Base-by-base conservation (phyloP, 495 filamentous ascomycete species). In the Podospora pseudoanserina region DNA sequence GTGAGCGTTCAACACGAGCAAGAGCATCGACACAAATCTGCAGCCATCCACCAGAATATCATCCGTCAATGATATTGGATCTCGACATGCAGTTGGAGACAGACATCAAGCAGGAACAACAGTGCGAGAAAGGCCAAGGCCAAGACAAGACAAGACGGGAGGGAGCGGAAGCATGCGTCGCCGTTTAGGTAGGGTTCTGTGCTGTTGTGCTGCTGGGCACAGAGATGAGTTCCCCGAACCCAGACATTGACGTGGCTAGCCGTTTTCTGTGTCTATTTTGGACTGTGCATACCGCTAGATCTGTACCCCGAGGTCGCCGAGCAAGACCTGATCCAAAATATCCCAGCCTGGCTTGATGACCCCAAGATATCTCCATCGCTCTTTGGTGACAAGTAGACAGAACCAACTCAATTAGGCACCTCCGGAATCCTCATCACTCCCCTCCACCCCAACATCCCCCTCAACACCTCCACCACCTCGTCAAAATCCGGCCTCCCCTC, bases 401-500 rank as follows among this genome's bases (percentile, higher is more conserved):
- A 49, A 11, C 39, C 39, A 49, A 49, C 6, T 63, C 61, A 63
- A 23, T 63, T 49, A 5, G 63, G 67, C 13, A 66, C 49, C 44
- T 28, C 49, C n/a, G 74, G 72, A 60, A 77, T 73, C 57, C 75
- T 66, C 75, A 77, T 77, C 74, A 77, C 74, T 28, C 72, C 72
- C 26, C 75, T 57, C 70, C 72, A 77, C 7, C 75, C 75, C 66
- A 76, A 65, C 75, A 77, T 68, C 28, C 55, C 70, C 58, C 74
- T 67, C 65, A 77, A 57, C 62, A 60, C 75, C 66, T 73, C 72
- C 61, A 68, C 55, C 18, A 77, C 54, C 64, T 77, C 74, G 30
- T 69, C 71, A 71, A 78, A 78, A 11, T 62, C 62, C 15, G 70
- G 70, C 34, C 76, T 60, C 18, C 23, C 70, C 18, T 30, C 62